Percentiles rank a stretch among this genome's conserved stretches.
Evolutionary conservation across 805 yeast genomes (phyloP).

Genomic region (Ogataea degrootiae): DNA sequence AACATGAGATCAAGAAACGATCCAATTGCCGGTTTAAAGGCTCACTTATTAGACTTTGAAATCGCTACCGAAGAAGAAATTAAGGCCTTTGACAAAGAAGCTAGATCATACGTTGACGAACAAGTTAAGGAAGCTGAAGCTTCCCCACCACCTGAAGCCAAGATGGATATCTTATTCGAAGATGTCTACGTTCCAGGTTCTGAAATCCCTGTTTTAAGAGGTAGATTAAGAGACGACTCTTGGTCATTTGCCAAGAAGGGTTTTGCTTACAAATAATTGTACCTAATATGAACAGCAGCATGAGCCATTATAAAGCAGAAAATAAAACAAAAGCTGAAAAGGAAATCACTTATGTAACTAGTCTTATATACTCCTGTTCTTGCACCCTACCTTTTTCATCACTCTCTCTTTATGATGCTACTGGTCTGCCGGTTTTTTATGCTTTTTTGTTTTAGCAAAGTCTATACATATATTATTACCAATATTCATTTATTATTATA

Average conservation of each 20-base stretch:
- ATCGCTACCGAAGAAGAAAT: constrained; percentile 94
- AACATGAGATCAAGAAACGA: constrained; percentile 98
- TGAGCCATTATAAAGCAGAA: too few relatives aligned
- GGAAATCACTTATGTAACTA: too few relatives aligned
- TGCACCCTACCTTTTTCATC: too few relatives aligned
- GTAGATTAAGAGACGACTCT: constrained; percentile 93
- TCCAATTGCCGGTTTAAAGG: constrained; percentile 95
- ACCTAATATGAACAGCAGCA: neutral
- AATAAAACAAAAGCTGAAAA: too few relatives aligned
- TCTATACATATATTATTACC: too few relatives aligned
- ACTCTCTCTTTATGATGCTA: too few relatives aligned
- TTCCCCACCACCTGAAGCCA: constrained; percentile 93
- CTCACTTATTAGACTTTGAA: constrained; percentile 71
- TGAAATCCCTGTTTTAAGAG: constrained; percentile 90
- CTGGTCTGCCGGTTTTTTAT: too few relatives aligned
- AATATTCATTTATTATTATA: too few relatives aligned
- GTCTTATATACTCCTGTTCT: too few relatives aligned
- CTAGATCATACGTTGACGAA: constrained; percentile 91
- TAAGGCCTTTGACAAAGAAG: constrained; percentile 91
- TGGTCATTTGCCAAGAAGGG: constrained; percentile 50
- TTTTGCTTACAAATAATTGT: constrained; percentile 32
- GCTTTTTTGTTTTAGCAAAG: too few relatives aligned
- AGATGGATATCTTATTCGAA: constrained; percentile 89
- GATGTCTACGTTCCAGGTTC: constrained; percentile 95
- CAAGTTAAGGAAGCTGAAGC: constrained; percentile 92